Evolutionary conservation across 2,329 filamentous ascomycete species (phyloP).

Genomic region (Aspergillus carbonarius): DNA sequence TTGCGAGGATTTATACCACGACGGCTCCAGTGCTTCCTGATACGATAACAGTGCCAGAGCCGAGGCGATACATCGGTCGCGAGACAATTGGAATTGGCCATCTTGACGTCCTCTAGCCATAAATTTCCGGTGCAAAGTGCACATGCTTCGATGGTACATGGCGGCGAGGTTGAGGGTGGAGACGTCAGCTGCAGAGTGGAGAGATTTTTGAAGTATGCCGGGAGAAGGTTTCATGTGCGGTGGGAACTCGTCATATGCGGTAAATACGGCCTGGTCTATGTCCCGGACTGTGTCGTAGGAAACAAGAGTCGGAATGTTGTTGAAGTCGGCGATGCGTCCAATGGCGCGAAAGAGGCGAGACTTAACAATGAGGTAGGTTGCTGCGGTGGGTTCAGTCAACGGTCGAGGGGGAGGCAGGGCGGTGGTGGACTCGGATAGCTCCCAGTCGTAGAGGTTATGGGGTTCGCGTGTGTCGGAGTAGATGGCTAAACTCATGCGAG

Average conservation of each 20-base stretch:
- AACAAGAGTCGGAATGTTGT: background rate
- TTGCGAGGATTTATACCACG: slow-evolving; percentile 7
- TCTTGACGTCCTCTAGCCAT: background rate
- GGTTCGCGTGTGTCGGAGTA: slow-evolving; percentile 9
- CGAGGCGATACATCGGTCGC: slow-evolving; percentile 1
- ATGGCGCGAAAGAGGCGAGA: slow-evolving; percentile 7
- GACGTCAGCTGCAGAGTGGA: background rate
- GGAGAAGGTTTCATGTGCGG: background rate
- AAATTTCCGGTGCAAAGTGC: slow-evolving; percentile 6
- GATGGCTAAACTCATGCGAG: slow-evolving; percentile 5
- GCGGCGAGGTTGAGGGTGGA: background rate
- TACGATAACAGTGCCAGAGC: background rate
- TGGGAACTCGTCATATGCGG: background rate
- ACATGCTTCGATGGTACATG: slow-evolving; percentile 11
- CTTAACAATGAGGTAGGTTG: slow-evolving; percentile 7
- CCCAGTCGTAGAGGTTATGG: slow-evolving; percentile 11
- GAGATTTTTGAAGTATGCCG: background rate
- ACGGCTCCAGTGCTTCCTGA: background rate
- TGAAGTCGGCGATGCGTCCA: slow-evolving; percentile 5
- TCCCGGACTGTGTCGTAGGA: background rate
- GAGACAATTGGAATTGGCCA: background rate
- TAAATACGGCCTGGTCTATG: background rate
- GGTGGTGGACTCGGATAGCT: background rate
- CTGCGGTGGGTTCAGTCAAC: slow-evolving; percentile 1
- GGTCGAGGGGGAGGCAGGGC: background rate